A percentile compares a stretch with the other conserved stretches of the same genome.
These are phyloP conservation scores for Kokia cookei DNA, from an alignment of 441 rosid species.

Conservation along the genomic window DNA sequence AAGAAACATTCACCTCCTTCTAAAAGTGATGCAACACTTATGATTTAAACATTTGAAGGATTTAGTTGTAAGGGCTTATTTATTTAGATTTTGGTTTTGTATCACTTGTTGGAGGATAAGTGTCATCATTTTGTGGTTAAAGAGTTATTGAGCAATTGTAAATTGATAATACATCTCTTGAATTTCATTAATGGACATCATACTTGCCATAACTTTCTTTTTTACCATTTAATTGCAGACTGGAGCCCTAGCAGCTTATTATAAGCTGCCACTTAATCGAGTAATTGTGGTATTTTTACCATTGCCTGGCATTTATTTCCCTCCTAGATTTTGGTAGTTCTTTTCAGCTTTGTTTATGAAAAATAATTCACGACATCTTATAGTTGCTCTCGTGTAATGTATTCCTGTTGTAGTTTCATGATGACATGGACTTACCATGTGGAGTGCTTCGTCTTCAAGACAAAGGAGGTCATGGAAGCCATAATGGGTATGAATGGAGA, in stretches of 20 bases:
- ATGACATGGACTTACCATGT: constrained; percentile 77
- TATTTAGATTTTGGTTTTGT: not conserved
- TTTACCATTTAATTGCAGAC: constrained; percentile 29
- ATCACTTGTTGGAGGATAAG: not conserved
- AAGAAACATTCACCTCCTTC: not conserved
- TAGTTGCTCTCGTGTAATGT: not conserved
- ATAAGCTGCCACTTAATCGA: constrained; percentile 77
- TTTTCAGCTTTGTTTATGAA: not conserved
- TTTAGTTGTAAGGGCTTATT: not conserved
- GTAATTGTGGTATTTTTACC: constrained; percentile 66
- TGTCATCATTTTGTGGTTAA: not conserved
- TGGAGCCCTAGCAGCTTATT: constrained; percentile 92
- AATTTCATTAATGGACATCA: not conserved
- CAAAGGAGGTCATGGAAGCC: constrained; percentile 83
- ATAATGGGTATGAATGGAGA: constrained; percentile 56
- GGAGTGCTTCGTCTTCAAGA: constrained; percentile 87
- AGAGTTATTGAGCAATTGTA: not conserved
- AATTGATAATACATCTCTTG: not conserved
- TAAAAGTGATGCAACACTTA: not conserved
- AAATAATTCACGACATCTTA: not conserved
- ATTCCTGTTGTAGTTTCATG: constrained; percentile 52
- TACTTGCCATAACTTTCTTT: not conserved
- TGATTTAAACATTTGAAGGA: not conserved
- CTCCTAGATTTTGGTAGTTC: not conserved
- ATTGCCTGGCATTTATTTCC: constrained; percentile 3